Evolutionary conservation across 2,329 filamentous ascomycete species (phyloP), one percentile per base, ranked within the genome.

Genomic region (Colletotrichum cuscutae): DNA sequence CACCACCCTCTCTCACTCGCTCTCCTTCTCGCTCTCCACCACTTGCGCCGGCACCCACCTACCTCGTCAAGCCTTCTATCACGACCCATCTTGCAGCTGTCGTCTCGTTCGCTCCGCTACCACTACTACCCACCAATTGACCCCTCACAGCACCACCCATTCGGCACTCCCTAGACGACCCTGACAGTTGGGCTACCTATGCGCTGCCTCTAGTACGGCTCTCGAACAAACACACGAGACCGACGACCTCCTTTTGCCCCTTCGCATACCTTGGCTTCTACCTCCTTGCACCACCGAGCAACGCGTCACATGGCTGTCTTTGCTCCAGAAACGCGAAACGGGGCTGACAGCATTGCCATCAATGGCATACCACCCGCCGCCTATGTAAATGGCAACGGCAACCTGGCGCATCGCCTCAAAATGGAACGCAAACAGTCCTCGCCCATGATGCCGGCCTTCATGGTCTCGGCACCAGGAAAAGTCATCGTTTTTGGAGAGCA

Each of bases 401-500:
- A 80, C 71, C 70, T 82, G 74, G 71, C 78, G 64, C 77, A 82
- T 70, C 81, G 82, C 64, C 78, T 81, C 73, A 87, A 77, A 76
- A 80, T 85, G 78, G 81, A 84, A 61, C 88, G 90, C 80, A 92
- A 90, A 77, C 83, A 86, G 74, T 92, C 90, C 12, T 90, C 84
- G 68, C 90, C 90, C 4, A 90, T 92, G 90, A 90, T 97, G 84
- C 95, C 96, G 56, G 87, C 95, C 74, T 99, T 99, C 81, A 98
- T 99, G 94, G 95, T 98, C 70, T 98, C 97, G 19, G 96, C 97
- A 2, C 97, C 97, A 0, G 97, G 96, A 75, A 99, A 99, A 82
- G 97, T 98, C 80, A 99, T 99, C 81, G 94, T 98, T 65, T 98
- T 96, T 84, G 97, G 97, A 76, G 97, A 99, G 83, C 97, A 99